Conservation (phyloP, 2,329 filamentous ascomycete genomes). For the Xylaria sp. region DNA sequence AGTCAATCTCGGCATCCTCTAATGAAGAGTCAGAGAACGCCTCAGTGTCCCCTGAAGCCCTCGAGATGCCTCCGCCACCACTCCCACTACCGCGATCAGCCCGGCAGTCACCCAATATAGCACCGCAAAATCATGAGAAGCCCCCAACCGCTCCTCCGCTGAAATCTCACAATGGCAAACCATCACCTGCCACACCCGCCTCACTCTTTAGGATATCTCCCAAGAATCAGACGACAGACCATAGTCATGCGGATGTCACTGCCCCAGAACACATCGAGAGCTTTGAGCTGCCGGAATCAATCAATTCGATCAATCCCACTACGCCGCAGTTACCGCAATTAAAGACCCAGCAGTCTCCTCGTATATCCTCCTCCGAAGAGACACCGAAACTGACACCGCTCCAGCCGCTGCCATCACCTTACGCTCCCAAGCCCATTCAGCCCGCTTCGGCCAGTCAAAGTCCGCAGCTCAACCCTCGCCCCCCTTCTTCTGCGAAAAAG, state of each 20-base stretch:
- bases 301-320: conserved; percentile 62
- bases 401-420: conserved; percentile 56
- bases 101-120: conserved; percentile 70
- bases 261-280: conserved; percentile 61
- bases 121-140: conserved; percentile 53
- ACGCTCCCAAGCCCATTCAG: conserved; percentile 48
- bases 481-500: conserved; percentile 53
- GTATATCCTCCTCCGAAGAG: conserved; percentile 46
- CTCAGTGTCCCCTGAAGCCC: conserved; percentile 67
- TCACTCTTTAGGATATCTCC: conserved; percentile 81
- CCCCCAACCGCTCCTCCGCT: conserved; percentile 34
- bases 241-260: conserved; percentile 48
- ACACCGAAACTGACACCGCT: conserved; percentile 57
- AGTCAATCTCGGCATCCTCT: conserved; percentile 46
- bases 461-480: conserved; percentile 64
- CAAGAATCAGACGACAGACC: conserved; percentile 54
- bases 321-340: conserved; percentile 55
- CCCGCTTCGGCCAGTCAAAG: conserved; percentile 67
- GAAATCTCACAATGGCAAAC: conserved; percentile 46
- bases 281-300: conserved; percentile 76
- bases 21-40: conserved; percentile 67
- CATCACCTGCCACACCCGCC: conserved; percentile 80
- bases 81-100: conserved; percentile 69
- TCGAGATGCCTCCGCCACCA: conserved; percentile 72
- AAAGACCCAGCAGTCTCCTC: conserved; percentile 57